A percentile compares a stretch with the other conserved stretches of the same genome.
phyloP scores from a whole-genome alignment of 129 eudicot genomes.

The Arctium lappa region DNA sequence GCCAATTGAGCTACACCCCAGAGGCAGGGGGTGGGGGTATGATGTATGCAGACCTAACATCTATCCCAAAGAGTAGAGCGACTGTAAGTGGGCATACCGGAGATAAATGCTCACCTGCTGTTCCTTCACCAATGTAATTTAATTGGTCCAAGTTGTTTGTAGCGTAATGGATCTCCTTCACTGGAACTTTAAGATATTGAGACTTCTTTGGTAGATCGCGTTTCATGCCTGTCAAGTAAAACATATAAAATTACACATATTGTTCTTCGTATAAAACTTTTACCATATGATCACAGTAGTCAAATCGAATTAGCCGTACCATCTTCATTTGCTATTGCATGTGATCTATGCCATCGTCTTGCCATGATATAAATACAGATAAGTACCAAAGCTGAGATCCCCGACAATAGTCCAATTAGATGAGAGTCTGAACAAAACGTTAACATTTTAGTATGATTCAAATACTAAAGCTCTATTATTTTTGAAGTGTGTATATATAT shows the following conservation, averaged over 20 bases:
- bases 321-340: constrained; percentile 23
- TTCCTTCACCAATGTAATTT: constrained; percentile 70
- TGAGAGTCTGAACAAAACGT: constrained; percentile 12
- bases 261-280: constrained; percentile 4
- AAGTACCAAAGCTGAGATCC: constrained; percentile 19
- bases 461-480: not conserved
- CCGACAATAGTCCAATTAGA: constrained; percentile 36
- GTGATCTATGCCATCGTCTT: constrained; percentile 24
- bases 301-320: constrained; percentile 26
- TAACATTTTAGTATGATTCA: not conserved
- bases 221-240: constrained; percentile 24
- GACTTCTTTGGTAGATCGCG: constrained; percentile 43
- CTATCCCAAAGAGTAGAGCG: not conserved
- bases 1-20: too few relatives aligned
- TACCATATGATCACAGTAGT: not conserved
- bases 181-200: constrained; percentile 30
- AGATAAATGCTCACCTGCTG: constrained; percentile 43
- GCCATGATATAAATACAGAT: constrained; percentile 26
- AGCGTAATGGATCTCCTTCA: constrained; percentile 52
- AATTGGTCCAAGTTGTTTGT: constrained; percentile 45
- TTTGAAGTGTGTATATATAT: too few relatives aligned
- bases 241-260: not conserved
- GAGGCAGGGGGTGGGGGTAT: not conserved
- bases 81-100: not conserved
- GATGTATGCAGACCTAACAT: not conserved